Conservation (phyloP, 495 filamentous ascomycete species). For the Oidiodendron maius region DNA sequence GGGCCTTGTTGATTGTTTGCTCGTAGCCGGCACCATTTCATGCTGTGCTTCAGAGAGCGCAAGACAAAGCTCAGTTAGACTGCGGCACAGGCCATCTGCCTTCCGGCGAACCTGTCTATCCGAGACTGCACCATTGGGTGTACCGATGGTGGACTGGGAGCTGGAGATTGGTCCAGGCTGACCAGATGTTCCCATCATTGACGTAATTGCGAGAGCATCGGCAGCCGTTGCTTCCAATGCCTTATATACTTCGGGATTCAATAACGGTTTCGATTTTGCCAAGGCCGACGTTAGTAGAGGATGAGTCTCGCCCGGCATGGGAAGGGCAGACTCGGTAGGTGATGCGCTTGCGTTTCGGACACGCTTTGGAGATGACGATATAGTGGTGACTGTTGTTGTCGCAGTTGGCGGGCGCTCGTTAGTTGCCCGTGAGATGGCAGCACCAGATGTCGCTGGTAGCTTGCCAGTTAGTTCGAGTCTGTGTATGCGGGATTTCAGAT, state of each 20-base stretch:
- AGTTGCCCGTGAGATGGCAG: slow-evolving; percentile 66
- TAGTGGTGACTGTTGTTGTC: slow-evolving; percentile 86
- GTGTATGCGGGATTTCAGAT: slow-evolving; percentile 88
- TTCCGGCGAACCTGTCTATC: slow-evolving; percentile 84
- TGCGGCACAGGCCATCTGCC: slow-evolving; percentile 87
- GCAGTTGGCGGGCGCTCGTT: slow-evolving; percentile 84
- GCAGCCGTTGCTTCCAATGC: slow-evolving; percentile 76
- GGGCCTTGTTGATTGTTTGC: slow-evolving; percentile 11
- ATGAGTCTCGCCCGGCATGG: slow-evolving; percentile 49
- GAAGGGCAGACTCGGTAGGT: slow-evolving; percentile 32
- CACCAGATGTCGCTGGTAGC: slow-evolving; percentile 71
- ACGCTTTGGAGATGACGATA: slow-evolving; percentile 80
- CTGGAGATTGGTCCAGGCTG: slow-evolving; percentile 55
- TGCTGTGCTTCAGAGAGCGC: slow-evolving; percentile 61
- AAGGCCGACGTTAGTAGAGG: slow-evolving; percentile 78
- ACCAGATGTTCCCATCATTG: slow-evolving; percentile 63
- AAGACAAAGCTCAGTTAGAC: slow-evolving; percentile 86
- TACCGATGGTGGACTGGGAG: slow-evolving; percentile 55
- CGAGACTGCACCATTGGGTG: slow-evolving; percentile 49
- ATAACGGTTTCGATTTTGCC: slow-evolving; percentile 60
- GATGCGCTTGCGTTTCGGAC: slow-evolving; percentile 47
- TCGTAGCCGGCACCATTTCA: slow-evolving; percentile 11
- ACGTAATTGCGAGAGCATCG: slow-evolving; percentile 72
- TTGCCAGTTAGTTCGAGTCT: slow-evolving; percentile 90
- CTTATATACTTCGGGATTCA: slow-evolving; percentile 67